These are phyloP conservation scores for Gaultheria prostrata DNA, from an alignment of 148 eudicot species.

Conservation along the genomic window DNA sequence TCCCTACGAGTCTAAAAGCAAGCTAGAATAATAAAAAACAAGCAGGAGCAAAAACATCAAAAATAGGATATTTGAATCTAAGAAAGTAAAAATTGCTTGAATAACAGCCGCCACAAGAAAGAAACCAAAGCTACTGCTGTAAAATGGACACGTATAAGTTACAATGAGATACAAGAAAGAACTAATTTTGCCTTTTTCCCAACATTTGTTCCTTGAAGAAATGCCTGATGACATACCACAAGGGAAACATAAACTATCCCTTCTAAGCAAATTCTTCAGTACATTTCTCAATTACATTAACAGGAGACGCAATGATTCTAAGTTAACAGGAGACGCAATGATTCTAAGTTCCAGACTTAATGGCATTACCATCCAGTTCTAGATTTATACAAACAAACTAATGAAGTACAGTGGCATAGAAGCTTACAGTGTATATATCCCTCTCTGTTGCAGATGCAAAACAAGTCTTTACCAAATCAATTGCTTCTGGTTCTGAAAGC, in stretches of 20 bases:
- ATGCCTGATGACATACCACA: neutral
- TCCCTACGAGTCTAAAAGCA: neutral
- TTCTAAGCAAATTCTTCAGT: neutral
- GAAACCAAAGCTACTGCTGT: neutral
- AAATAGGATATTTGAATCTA: neutral
- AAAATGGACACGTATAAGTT: neutral
- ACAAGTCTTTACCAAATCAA: slow-evolving; percentile 93
- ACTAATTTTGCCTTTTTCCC: neutral
- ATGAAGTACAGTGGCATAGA: neutral
- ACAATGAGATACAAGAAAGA: neutral
- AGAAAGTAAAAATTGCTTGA: neutral
- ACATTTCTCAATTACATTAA: neutral
- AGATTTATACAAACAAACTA: neutral
- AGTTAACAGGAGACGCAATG: neutral
- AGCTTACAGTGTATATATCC: slow-evolving; percentile 92
- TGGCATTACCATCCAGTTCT: neutral
- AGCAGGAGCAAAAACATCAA: neutral
- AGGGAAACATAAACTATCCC: neutral
- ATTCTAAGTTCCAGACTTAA: slow-evolving; percentile 1
- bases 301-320: neutral
- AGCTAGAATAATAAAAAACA: neutral
- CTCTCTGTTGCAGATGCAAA: slow-evolving; percentile 98
- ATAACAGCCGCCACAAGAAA: neutral
- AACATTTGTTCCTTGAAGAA: neutral
- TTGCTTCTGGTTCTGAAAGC: slow-evolving; percentile 81